Conservation (phyloP, 495 filamentous ascomycete genomes). For the Emericellopsis terricola region DNA sequence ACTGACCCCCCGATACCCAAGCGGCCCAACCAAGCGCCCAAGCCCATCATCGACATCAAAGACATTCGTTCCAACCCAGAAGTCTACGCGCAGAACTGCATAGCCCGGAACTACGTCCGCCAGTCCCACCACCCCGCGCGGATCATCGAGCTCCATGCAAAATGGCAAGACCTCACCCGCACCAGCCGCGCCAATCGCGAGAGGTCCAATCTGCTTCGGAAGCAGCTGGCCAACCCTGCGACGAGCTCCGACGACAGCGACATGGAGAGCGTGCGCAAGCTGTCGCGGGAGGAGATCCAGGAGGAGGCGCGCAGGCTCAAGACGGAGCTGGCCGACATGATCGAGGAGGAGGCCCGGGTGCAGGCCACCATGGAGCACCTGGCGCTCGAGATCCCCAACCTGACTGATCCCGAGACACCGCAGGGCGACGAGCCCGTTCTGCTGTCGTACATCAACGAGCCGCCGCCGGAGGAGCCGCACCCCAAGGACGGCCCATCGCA, state of each 20-base stretch:
- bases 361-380: constrained; percentile 52
- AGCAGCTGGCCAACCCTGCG: constrained; percentile 27
- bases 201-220: constrained; percentile 33
- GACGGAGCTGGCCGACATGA: constrained; percentile 37
- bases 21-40: constrained; percentile 56
- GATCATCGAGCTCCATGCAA: constrained; percentile 52
- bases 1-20: not conserved
- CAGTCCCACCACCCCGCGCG: constrained; percentile 44
- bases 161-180: constrained; percentile 39
- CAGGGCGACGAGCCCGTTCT: constrained; percentile 37
- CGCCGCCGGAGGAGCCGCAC: constrained; percentile 35
- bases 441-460: constrained; percentile 53
- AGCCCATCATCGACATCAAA: constrained; percentile 62
- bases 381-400: constrained; percentile 70
- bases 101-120: constrained; percentile 64
- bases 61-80: constrained; percentile 71
- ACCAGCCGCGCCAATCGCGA: constrained; percentile 37
- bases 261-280: constrained; percentile 5
- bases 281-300: constrained; percentile 29
- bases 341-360: constrained; percentile 37
- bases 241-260: constrained; percentile 17
- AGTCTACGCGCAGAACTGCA: constrained; percentile 64
- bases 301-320: constrained; percentile 56
- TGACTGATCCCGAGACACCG: constrained; percentile 61
- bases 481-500: constrained; percentile 48